These are phyloP conservation scores for Gomphus sp. DNA, from an alignment of 1,284 basidiomycete species.

Conservation along the genomic window DNA sequence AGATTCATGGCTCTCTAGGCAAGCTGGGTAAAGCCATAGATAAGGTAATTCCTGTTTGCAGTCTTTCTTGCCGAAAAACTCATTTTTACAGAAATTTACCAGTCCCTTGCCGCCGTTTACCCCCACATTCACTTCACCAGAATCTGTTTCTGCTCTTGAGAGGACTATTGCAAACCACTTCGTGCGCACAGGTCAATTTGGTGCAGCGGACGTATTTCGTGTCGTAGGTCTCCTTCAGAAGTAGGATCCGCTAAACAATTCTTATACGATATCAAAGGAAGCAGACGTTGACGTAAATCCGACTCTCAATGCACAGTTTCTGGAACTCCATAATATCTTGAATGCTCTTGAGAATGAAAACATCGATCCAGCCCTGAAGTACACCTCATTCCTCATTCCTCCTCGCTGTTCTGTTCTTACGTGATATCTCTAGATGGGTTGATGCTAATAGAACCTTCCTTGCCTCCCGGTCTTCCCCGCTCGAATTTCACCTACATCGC, in stretches of 20 bases:
- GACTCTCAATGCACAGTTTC: slow-evolving; percentile 51
- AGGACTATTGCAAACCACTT: slow-evolving; percentile 69
- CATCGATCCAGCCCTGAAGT: slow-evolving; percentile 69
- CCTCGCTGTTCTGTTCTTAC: neutral
- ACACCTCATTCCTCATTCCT: slow-evolving; percentile 19
- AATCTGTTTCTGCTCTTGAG: slow-evolving; percentile 58
- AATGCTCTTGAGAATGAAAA: slow-evolving; percentile 57
- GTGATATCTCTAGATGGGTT: slow-evolving; percentile 55
- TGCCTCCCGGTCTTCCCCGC: slow-evolving; percentile 55
- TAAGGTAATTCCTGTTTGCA: slow-evolving; percentile 47
- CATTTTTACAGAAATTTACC: slow-evolving; percentile 54
- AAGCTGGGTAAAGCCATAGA: slow-evolving; percentile 80
- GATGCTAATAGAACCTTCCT: slow-evolving; percentile 57
- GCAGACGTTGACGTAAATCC: slow-evolving; percentile 51
- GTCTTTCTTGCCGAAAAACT: neutral
- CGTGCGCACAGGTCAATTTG: slow-evolving; percentile 71
- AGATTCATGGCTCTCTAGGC: slow-evolving; percentile 68
- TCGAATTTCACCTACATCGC: slow-evolving; percentile 83
- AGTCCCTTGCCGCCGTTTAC: slow-evolving; percentile 56
- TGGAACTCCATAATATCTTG: slow-evolving; percentile 68
- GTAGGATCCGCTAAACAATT: neutral
- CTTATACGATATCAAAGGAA: slow-evolving; percentile 43
- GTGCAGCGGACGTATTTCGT: slow-evolving; percentile 63
- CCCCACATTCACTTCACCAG: slow-evolving; percentile 56
- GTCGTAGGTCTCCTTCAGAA: slow-evolving; percentile 32